Percentiles rank a stretch among this genome's conserved stretches.
phyloP scores from a whole-genome alignment of 2,329 filamentous ascomycete species.

The Cladosporium phlei region DNA sequence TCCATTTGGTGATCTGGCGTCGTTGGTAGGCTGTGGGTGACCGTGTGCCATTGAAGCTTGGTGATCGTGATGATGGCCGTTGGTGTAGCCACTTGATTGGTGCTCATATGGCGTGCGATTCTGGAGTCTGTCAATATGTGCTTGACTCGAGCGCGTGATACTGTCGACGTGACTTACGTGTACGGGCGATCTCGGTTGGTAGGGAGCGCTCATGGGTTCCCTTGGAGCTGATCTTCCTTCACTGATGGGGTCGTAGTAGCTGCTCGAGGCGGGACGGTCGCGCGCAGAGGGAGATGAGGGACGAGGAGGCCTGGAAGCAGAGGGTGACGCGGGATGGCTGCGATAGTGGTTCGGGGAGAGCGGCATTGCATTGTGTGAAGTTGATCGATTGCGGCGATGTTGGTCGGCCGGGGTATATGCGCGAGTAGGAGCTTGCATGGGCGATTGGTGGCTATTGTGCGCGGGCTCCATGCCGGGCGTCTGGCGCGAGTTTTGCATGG shows the following conservation, averaged over 20 bases:
- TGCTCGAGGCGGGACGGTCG: conserved; percentile 38
- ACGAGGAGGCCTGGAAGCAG: conserved; percentile 32
- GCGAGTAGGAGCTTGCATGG: conserved; percentile 30
- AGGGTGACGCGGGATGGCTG: conserved; percentile 35
- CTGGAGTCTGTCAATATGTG: conserved; percentile 15
- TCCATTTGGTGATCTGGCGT: conserved; percentile 33
- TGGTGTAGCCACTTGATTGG: conserved; percentile 20
- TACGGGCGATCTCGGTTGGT: conserved; percentile 32
- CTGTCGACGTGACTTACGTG: conserved; percentile 20
- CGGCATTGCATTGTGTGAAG: conserved; percentile 25
- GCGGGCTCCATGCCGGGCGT: conserved; percentile 18
- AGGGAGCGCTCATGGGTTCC: conserved; percentile 32
- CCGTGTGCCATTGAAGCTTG: conserved; percentile 23
- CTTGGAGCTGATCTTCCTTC: conserved; percentile 40
- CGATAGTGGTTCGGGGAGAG: conserved; percentile 20
- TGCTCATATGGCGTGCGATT: conserved; percentile 20
- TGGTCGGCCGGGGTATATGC: conserved; percentile 29
- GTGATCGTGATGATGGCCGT: conserved; percentile 21
- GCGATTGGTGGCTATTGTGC: conserved; percentile 29
- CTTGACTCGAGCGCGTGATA: neutral
- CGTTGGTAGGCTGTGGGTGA: conserved; percentile 27
- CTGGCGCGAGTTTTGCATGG: conserved; percentile 6
- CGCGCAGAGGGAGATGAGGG: conserved; percentile 27
- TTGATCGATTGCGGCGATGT: conserved; percentile 25
- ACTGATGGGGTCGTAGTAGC: conserved; percentile 48